Percentiles rank a stretch among this genome's conserved stretches.
Conservation (phyloP, 257 asterid species). For the Paraleonurus japonicus region DNA sequence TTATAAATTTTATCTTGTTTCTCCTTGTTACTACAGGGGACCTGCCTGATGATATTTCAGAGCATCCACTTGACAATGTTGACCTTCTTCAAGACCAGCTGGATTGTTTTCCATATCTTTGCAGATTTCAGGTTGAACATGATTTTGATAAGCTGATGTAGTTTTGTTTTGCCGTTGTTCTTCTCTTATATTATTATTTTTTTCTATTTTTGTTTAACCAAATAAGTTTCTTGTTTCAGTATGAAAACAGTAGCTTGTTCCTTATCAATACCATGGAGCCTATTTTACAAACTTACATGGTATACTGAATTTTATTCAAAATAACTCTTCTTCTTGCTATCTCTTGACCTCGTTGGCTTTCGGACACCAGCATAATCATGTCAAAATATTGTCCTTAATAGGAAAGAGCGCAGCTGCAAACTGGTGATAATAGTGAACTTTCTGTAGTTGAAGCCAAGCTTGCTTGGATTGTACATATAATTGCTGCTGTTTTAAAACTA, state of each 20-base stretch:
- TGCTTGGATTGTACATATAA: constrained; percentile 94
- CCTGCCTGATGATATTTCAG: constrained; percentile 74
- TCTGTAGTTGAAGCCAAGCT: constrained; percentile 82
- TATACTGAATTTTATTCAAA: constrained; percentile 37
- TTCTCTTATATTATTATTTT: background rate
- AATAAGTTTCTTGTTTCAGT: constrained; percentile 53
- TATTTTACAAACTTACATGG: constrained; percentile 76
- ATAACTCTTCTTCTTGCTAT: background rate
- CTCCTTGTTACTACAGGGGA: constrained; percentile 53
- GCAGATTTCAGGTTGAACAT: constrained; percentile 82
- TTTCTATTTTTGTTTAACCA: constrained; percentile 16
- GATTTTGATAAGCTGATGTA: constrained; percentile 4
- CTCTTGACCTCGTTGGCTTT: constrained; percentile 3
- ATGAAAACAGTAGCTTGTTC: constrained; percentile 91
- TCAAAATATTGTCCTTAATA: constrained; percentile 21
- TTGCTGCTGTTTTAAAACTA: constrained; percentile 78
- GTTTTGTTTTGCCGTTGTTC: background rate
- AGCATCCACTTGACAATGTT: constrained; percentile 90
- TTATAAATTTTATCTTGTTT: constrained; percentile 11
- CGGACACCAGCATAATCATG: background rate
- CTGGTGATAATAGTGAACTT: constrained; percentile 65
- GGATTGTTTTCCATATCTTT: constrained; percentile 88
- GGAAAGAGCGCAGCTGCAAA: constrained; percentile 83
- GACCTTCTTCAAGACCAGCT: constrained; percentile 99
- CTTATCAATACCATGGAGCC: constrained; percentile 88